Base-by-base conservation (phyloP, 306 rosid species). In the Acacia acuminata region DNA sequence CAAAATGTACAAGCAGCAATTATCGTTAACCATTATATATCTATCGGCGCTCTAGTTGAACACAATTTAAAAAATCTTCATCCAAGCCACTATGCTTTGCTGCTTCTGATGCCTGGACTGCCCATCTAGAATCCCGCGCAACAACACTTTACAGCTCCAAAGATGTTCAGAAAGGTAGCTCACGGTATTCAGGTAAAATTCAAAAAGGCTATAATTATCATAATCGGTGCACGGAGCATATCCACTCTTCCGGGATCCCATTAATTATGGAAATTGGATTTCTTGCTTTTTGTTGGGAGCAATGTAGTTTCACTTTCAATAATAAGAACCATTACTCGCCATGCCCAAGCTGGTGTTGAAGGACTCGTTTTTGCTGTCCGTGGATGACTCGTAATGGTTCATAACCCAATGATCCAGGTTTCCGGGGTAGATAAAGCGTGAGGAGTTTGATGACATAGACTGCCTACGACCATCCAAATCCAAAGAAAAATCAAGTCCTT, bases 321-420 rank as follows among this genome's bases (percentile, higher is more conserved):
- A 71, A 36, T 84, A 71, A 34, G 88, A 83, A 73, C 79, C 87
- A 69, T 79, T 78, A 27, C 82, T 79, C 2, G 50, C 38, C 3
- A 80, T 68, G 79, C 79, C 38, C 2, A 78, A 64, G 79, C 81
- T 73, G 56, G 86, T 82, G 47, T 71, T 78, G 13, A 71, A 47
- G 61, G 86, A 83, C 32, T 88, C 81, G 24, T 25, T 77, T 70
- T 76, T 84, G 53, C 56, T 82, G 61, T 85, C 87, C 72, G 70
- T 89, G 61, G 48, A 61, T 40, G 94, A 79, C 53, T 75, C 83
- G 34, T 82, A 81, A 55, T 83, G 78, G 90, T 87, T 90, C 73
- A 70, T 61, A 86, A 82, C 82, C 94, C 95, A 87, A 53, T 86
- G 90, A 22, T 84, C 86, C 61, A 80, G 65, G 80, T 30, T 87